Evolutionary conservation across 306 rosid genomes (phyloP).

Genomic region (Fragaria ananassa): DNA sequence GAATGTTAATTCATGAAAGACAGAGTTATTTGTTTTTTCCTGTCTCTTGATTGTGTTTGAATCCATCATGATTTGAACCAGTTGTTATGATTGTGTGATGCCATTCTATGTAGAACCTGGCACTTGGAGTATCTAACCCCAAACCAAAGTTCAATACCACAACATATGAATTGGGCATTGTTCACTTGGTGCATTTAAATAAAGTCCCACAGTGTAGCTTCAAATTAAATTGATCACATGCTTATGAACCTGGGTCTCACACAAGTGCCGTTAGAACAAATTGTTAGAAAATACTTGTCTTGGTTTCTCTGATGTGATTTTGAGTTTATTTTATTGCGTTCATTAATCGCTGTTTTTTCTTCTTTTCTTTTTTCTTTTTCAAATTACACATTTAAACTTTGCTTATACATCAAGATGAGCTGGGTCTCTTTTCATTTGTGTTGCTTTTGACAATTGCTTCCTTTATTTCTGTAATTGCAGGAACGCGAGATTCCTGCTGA

Average conservation of each 20-base stretch:
- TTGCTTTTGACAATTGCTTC: neutral
- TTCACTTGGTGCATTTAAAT: neutral
- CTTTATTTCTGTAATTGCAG: slow-evolving; percentile 37
- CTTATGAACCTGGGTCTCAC: neutral
- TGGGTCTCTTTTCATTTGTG: neutral
- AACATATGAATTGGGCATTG: neutral
- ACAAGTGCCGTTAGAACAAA: neutral
- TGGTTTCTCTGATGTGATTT: neutral
- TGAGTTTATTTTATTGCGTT: neutral
- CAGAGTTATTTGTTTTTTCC: neutral
- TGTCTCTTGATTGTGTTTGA: neutral
- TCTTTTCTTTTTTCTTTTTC: neutral
- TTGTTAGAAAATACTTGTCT: neutral
- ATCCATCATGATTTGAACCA: neutral
- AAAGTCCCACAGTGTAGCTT: neutral
- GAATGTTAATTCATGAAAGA: neutral
- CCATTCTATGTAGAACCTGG: neutral
- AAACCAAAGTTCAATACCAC: neutral
- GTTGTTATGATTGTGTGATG: neutral
- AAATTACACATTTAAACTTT: neutral
- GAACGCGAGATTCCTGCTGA: slow-evolving; percentile 72
- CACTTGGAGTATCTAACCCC: neutral
- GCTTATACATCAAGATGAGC: neutral
- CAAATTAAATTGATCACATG: neutral
- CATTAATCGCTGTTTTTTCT: neutral